Evolutionary conservation across 176 grass and related monocot genomes (phyloP), one percentile per base, ranked within the genome.

Genomic region (Oryza australiensis): DNA sequence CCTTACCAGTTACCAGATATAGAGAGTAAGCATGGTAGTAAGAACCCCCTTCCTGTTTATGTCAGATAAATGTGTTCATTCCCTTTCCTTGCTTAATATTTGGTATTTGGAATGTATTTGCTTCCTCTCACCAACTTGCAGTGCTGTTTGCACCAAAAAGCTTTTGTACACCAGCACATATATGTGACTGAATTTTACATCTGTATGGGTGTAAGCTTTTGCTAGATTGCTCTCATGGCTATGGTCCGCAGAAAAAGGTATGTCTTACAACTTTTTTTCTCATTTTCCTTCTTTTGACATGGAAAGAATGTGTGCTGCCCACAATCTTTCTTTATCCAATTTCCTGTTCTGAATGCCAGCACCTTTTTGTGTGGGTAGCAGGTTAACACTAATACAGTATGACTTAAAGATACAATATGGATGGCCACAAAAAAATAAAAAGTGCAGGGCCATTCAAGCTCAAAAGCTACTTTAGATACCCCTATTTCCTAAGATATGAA

Each of bases 271-370:
- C 63, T 67, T 66, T 42, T 32, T 41, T 41, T 20, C 5, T 41
- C 26, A 62, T 66, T 76, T 79, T 79, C 26, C 38, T 66, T 49
- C 76, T 79, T 67, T 66, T 79, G 63, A 66, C 76, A 79, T 79
- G 76, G 76, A 79, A 79, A 79, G 76, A 66, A 66, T 79, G 42
- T 64, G 10, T 66, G 24, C 16, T 66, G 20, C 34, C 76, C 26
- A 79, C 64, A 45, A 78, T 43, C 26, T 45, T 65, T 79, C 10
- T 32, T 66, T 66, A 48, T n/a, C 15, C 1, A 3, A 32, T 79
- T 22, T 5, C 16, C 41, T 5, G 12, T 79, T 79, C 20, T 22
- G 60, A 66, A 16, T 32, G 74, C 40, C 5, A 65, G 1, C 13
- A 48, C 76, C 63, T 66, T 78, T 79, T 79, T 48, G 33, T 5